Evolutionary conservation across 2,329 filamentous ascomycete genomes (phyloP).

Genomic region (Diaporthe eres): DNA sequence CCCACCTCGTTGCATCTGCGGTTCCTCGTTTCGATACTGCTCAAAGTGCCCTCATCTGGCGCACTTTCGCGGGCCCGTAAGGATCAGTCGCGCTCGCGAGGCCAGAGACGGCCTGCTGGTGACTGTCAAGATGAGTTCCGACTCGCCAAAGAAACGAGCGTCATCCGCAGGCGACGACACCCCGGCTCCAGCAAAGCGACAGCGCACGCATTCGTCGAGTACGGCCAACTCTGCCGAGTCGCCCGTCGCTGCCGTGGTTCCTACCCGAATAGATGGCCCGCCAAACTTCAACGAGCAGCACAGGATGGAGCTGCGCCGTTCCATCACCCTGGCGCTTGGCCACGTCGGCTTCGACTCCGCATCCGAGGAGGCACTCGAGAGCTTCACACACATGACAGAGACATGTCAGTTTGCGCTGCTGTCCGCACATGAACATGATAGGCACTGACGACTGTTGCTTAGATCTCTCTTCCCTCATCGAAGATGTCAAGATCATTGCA

Average conservation of each 20-base stretch:
- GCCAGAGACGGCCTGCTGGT: not conserved
- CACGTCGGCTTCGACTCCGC: constrained; percentile 72
- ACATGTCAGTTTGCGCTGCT: constrained; percentile 61
- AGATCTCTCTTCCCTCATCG: constrained; percentile 66
- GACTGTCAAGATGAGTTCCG: constrained; percentile 29
- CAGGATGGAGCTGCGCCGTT: constrained; percentile 64
- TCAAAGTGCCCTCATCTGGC: not conserved
- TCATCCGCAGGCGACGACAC: constrained; percentile 49
- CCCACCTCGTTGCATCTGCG: constrained; percentile 5
- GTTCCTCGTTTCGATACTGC: not conserved
- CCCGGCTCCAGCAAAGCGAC: constrained; percentile 51
- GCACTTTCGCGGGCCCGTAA: not conserved
- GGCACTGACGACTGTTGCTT: constrained; percentile 34
- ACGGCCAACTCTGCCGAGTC: constrained; percentile 38
- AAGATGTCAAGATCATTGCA: constrained; percentile 62
- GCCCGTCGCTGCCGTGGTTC: constrained; percentile 16
- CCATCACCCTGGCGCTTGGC: constrained; percentile 68
- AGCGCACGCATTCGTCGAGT: constrained; percentile 43
- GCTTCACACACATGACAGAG: constrained; percentile 69
- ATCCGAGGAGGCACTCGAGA: constrained; percentile 70
- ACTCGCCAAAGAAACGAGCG: constrained; percentile 51
- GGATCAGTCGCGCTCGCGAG: not conserved
- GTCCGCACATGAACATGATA: not conserved
- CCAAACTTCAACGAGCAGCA: constrained; percentile 50
- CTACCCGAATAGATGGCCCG: constrained; percentile 36